Percentiles rank a stretch among this genome's conserved stretches.
These are phyloP conservation scores for Irpex sp. DNA, from an alignment of 1,284 basidiomycete genomes.

Conservation along the genomic window DNA sequence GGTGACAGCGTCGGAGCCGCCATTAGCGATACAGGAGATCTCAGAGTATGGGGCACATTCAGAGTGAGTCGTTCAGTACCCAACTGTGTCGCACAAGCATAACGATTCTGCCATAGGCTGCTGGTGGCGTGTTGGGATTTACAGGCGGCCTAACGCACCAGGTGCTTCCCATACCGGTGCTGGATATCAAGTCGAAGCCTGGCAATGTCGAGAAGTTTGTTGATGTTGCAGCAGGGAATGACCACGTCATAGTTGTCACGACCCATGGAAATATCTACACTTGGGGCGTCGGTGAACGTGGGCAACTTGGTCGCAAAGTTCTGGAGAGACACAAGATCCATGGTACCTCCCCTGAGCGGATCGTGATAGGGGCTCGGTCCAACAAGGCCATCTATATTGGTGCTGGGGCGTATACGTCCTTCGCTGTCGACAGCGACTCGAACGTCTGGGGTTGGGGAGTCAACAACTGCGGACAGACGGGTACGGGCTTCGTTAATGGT, in stretches of 20 bases:
- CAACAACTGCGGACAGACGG: constrained; percentile 71
- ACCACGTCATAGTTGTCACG: constrained; percentile 84
- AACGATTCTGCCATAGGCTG: constrained; percentile 36
- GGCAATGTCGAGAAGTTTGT: constrained; percentile 18
- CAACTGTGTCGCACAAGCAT: neutral
- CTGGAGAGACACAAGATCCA: constrained; percentile 80
- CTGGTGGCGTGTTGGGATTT: constrained; percentile 83
- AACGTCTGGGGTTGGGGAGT: constrained; percentile 89
- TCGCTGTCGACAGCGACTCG: constrained; percentile 79
- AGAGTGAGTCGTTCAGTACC: constrained; percentile 49
- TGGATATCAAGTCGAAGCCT: constrained; percentile 37
- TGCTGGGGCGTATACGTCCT: constrained; percentile 79
- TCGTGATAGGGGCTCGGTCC: constrained; percentile 58
- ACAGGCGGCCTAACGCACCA: constrained; percentile 58
- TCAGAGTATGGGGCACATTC: constrained; percentile 90
- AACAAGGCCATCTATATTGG: constrained; percentile 75
- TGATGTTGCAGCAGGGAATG: constrained; percentile 71
- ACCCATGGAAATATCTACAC: constrained; percentile 80
- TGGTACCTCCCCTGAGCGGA: constrained; percentile 79
- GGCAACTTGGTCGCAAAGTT: constrained; percentile 82
- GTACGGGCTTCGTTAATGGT: constrained; percentile 44
- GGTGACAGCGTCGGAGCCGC: constrained; percentile 84
- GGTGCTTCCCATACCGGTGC: constrained; percentile 65
- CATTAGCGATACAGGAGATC: constrained; percentile 68
- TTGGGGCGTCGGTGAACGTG: constrained; percentile 84